These are phyloP conservation scores for Eimeria sp. DNA, from an alignment of 169 alveolate genomes.

Conservation along the genomic window DNA sequence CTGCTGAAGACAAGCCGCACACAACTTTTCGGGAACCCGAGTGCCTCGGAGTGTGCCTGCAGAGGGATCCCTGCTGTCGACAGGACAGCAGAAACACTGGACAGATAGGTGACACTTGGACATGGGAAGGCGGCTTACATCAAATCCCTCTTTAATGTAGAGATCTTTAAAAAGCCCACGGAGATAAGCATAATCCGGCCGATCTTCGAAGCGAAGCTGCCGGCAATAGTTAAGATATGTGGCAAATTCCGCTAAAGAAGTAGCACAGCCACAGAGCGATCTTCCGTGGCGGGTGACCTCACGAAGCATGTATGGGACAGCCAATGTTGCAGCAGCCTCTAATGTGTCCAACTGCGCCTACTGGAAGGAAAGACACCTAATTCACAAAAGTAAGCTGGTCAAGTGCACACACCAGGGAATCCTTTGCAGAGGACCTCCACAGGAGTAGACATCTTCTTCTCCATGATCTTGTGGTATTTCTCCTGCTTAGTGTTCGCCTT, in stretches of 20 bases:
- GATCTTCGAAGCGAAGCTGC: conserved; percentile 91
- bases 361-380: not conserved
- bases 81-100: not conserved
- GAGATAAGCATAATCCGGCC: conserved; percentile 93
- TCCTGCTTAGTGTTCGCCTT: conserved; percentile 98
- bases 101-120: not conserved
- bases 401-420: conserved; percentile 75
- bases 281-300: not conserved
- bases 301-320: not conserved
- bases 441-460: conserved; percentile 97
- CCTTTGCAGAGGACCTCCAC: conserved; percentile 94
- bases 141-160: conserved; percentile 94
- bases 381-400: not conserved
- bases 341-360: not conserved
- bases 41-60: not conserved
- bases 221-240: conserved; percentile 90
- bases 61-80: not conserved
- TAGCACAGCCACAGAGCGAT: conserved; percentile 25
- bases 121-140: conserved; percentile 51
- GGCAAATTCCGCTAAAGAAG: conserved; percentile 88
- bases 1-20: conserved; percentile 57
- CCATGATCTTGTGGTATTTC: conserved; percentile 98
- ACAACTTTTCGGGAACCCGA: not conserved
- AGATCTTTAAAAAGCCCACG: conserved; percentile 97
- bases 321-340: not conserved